Evolutionary conservation across 257 asterid genomes (phyloP).

Genomic region (Echium plantagineum): DNA sequence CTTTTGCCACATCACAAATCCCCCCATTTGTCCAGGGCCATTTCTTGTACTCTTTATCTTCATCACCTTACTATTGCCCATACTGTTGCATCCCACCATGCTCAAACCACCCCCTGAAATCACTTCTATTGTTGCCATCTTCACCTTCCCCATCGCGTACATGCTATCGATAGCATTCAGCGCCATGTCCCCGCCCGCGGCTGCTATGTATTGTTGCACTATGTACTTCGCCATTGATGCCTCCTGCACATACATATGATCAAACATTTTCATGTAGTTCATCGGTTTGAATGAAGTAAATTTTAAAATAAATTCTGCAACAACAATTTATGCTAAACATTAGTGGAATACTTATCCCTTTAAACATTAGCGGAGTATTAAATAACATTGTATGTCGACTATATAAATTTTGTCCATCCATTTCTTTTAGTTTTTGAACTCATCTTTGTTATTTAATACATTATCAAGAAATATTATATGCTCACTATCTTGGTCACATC

Average conservation of each 20-base stretch:
- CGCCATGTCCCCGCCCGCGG: not conserved
- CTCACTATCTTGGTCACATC: too few relatives aligned
- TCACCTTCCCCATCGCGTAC: not conserved
- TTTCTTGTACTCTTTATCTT: slow-evolving; percentile 29
- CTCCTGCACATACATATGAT: not conserved
- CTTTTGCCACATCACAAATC: slow-evolving; percentile 60
- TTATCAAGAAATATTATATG: too few relatives aligned
- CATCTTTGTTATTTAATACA: too few relatives aligned
- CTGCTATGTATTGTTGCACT: not conserved
- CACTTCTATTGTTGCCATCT: not conserved
- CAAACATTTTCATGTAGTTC: too few relatives aligned
- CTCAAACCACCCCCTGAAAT: not conserved
- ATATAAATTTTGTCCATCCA: too few relatives aligned
- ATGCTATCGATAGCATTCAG: not conserved
- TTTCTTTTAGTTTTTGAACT: too few relatives aligned
- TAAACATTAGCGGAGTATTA: too few relatives aligned
- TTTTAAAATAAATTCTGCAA: too few relatives aligned
- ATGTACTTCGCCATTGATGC: not conserved
- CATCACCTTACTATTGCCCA: slow-evolving; percentile 9
- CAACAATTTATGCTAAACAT: too few relatives aligned
- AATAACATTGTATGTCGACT: too few relatives aligned
- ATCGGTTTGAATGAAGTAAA: too few relatives aligned
- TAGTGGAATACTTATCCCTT: too few relatives aligned
- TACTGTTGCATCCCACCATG: not conserved
- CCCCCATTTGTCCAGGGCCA: slow-evolving; percentile 45